Percentiles rank a stretch among this genome's conserved stretches.
Evolutionary conservation across 1,284 basidiomycete genomes (phyloP).

Genomic region (Paramarasmius palmivorus): DNA sequence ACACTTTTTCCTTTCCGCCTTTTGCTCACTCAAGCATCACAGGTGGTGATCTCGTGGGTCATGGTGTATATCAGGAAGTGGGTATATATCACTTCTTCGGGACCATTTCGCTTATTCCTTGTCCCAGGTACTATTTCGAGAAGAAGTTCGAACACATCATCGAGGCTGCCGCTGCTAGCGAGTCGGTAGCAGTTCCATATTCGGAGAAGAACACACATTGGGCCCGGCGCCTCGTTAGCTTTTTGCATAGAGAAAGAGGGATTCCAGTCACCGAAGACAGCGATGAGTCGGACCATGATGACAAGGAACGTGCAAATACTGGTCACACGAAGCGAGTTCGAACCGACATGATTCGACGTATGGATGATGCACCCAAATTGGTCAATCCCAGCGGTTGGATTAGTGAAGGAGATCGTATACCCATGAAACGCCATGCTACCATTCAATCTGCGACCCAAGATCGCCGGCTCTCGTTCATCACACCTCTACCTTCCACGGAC

Average conservation of each 20-base stretch:
- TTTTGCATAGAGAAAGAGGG: constrained; percentile 12
- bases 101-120: not conserved
- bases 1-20: not conserved
- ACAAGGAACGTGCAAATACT: constrained; percentile 18
- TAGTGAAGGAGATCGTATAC: constrained; percentile 39
- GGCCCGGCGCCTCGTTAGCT: constrained; percentile 26
- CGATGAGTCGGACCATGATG: not conserved
- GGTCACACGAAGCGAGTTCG: constrained; percentile 41
- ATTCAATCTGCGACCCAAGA: constrained; percentile 14
- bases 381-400: constrained; percentile 83
- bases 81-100: constrained; percentile 19
- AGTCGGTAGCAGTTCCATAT: constrained; percentile 21
- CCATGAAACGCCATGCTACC: constrained; percentile 21
- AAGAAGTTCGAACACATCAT: constrained; percentile 73
- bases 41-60: constrained; percentile 73
- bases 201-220: constrained; percentile 25
- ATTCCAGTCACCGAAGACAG: constrained; percentile 4
- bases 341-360: constrained; percentile 84
- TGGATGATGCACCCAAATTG: constrained; percentile 78
- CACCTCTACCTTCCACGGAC: constrained; percentile 9
- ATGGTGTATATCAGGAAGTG: constrained; percentile 70
- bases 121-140: constrained; percentile 70
- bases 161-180: constrained; percentile 43
- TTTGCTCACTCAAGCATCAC: constrained; percentile 4
- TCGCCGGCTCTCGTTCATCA: constrained; percentile 22